Percentiles rank a stretch among this genome's conserved stretches.
Evolutionary conservation across 2,329 filamentous ascomycete species (phyloP).

Genomic region (Microdochium bolleyi): DNA sequence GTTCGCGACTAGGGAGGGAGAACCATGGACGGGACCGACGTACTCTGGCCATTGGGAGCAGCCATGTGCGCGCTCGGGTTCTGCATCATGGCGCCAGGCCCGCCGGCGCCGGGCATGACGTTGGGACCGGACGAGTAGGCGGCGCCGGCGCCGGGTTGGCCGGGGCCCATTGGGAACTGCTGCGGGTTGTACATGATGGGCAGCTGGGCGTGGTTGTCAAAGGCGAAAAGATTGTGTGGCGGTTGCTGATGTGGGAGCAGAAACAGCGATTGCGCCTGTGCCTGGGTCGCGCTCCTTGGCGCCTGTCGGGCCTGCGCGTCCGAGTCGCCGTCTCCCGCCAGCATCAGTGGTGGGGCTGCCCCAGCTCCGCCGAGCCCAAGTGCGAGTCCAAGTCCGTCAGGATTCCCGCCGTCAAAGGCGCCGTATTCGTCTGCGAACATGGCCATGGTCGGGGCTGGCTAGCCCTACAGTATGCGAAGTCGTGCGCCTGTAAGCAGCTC

Average conservation of each 20-base stretch:
- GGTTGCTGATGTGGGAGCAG: not conserved
- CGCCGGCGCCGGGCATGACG: conserved; percentile 42
- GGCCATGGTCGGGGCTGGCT: too few relatives aligned
- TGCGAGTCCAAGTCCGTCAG: not conserved
- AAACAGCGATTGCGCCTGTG: not conserved
- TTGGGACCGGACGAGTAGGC: conserved; percentile 41
- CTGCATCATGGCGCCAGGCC: conserved; percentile 55
- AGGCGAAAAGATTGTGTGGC: not conserved
- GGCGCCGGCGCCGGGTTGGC: conserved; percentile 30
- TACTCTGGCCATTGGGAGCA: conserved; percentile 49
- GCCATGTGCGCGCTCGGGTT: conserved; percentile 52
- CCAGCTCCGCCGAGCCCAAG: not conserved
- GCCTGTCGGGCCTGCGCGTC: not conserved
- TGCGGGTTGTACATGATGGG: conserved; percentile 54
- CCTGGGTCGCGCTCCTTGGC: not conserved
- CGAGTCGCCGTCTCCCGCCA: not conserved
- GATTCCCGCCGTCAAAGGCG: not conserved
- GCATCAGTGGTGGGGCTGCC: not conserved
- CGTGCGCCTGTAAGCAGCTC: too few relatives aligned
- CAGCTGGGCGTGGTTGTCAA: conserved; percentile 9
- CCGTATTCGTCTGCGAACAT: not conserved
- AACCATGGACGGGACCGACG: conserved; percentile 20
- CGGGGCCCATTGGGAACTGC: conserved; percentile 44
- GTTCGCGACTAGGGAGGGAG: conserved; percentile 12
- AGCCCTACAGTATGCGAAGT: too few relatives aligned